phyloP scores from a whole-genome alignment of 768 basidiomycete species.

The Russula sp. region DNA sequence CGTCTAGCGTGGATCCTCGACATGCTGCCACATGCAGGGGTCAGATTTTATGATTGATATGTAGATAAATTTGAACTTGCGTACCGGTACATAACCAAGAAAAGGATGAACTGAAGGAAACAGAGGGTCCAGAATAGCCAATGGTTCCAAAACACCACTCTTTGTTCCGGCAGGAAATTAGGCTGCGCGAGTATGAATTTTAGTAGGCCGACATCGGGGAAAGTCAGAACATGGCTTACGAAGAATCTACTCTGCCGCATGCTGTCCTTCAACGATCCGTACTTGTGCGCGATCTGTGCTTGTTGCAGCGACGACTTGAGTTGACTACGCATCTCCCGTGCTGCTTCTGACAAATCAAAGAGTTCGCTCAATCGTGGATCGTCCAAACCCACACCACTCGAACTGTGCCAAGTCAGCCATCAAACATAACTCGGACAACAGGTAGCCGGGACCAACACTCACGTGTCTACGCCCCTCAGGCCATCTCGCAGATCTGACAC shows the following conservation, averaged over 20 bases:
- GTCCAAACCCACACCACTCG: constrained; percentile 40
- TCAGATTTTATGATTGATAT: background rate
- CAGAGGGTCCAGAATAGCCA: constrained; percentile 41
- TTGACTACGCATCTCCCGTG: constrained; percentile 49
- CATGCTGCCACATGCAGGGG: constrained; percentile 40
- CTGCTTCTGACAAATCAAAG: constrained; percentile 50
- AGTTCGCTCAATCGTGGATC: constrained; percentile 49
- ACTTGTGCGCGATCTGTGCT: constrained; percentile 39
- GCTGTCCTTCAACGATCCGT: constrained; percentile 38
- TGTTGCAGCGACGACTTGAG: constrained; percentile 45
- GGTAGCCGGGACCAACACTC: constrained; percentile 25
- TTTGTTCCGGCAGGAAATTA: constrained; percentile 26
- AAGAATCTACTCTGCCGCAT: constrained; percentile 40
- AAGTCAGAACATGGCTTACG: constrained; percentile 37
- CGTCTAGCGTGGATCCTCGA: constrained; percentile 48
- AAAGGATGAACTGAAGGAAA: constrained; percentile 47
- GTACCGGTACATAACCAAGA: constrained; percentile 59
- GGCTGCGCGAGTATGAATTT: constrained; percentile 21
- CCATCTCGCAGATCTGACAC: constrained; percentile 55
- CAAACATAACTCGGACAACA: constrained; percentile 14
- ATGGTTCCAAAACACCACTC: constrained; percentile 30
- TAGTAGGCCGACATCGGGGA: background rate
- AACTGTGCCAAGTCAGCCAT: constrained; percentile 36
- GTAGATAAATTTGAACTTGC: constrained; percentile 25
- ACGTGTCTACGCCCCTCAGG: constrained; percentile 60